These are phyloP conservation scores for Pleurotus ostreatus DNA, from an alignment of 768 basidiomycete species.

Conservation along the genomic window DNA sequence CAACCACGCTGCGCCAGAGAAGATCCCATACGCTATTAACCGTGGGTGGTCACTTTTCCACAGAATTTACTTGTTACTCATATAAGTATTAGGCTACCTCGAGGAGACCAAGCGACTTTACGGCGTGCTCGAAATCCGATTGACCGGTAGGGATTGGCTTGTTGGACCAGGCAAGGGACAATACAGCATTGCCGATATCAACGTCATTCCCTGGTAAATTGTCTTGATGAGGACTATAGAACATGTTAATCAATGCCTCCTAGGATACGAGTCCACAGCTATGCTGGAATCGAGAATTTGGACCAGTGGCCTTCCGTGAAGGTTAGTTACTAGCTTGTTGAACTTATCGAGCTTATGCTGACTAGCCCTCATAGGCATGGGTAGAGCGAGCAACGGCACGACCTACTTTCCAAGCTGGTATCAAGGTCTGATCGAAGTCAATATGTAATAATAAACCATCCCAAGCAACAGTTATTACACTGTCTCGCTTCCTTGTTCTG, in stretches of 20 bases:
- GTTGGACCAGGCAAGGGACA: constrained; percentile 71
- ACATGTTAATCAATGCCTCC: neutral
- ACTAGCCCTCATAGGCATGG: constrained; percentile 17
- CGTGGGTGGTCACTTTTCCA: constrained; percentile 31
- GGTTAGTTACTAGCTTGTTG: constrained; percentile 10
- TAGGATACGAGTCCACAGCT: constrained; percentile 52
- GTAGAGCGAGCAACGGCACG: constrained; percentile 15
- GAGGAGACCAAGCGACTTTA: constrained; percentile 84
- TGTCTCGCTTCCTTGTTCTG: too few relatives aligned
- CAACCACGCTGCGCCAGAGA: constrained; percentile 55
- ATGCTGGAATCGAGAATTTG: constrained; percentile 49
- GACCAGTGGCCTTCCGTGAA: constrained; percentile 52
- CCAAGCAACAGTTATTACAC: too few relatives aligned
- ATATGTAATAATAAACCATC: neutral
- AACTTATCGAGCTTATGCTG: neutral
- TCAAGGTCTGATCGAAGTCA: constrained; percentile 8
- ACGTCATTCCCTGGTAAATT: constrained; percentile 57
- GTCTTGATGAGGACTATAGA: neutral
- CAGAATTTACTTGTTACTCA: neutral
- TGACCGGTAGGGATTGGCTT: constrained; percentile 73
- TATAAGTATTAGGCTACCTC: constrained; percentile 50
- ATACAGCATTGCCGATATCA: constrained; percentile 70
- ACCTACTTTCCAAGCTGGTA: constrained; percentile 17
- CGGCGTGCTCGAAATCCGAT: constrained; percentile 75
- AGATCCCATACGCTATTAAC: constrained; percentile 66